Conservation (phyloP, 192 early-diverging fungal species). For the Rhizophagus clarus region DNA sequence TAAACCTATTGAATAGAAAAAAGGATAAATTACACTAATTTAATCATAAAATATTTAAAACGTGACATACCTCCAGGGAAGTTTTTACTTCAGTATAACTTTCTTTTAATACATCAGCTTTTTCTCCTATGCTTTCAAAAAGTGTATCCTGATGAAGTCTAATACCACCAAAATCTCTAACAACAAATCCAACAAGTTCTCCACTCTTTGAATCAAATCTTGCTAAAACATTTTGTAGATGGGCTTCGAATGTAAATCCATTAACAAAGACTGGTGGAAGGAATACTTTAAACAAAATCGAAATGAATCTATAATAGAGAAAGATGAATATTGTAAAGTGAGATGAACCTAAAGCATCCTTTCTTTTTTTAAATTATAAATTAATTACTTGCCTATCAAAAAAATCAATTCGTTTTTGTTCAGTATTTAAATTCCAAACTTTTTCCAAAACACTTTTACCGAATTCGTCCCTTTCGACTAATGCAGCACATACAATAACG, state of each 20-base stretch:
- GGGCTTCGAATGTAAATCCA: constrained; percentile 69
- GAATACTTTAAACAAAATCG: constrained; percentile 56
- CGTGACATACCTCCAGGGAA: constrained; percentile 25
- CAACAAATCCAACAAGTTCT: constrained; percentile 57
- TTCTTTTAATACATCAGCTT: constrained; percentile 57
- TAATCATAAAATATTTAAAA: neutral
- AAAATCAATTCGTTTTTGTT: constrained; percentile 48
- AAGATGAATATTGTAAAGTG: too few species aligned
- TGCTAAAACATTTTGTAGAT: constrained; percentile 64
- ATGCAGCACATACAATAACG: constrained; percentile 58
- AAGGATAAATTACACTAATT: too few species aligned
- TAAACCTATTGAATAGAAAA: constrained; percentile 46
- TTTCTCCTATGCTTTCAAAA: constrained; percentile 42
- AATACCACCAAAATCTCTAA: constrained; percentile 72
- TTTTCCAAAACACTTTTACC: constrained; percentile 45
- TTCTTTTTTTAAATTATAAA: neutral
- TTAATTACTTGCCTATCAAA: constrained; percentile 37
- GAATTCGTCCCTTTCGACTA: constrained; percentile 48
- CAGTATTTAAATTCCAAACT: constrained; percentile 50
- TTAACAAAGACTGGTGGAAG: constrained; percentile 60
- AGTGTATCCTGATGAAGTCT: constrained; percentile 61
- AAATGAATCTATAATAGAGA: constrained; percentile 38
- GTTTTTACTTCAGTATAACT: constrained; percentile 54
- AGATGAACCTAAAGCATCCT: neutral
- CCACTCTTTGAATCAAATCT: constrained; percentile 54